Base-by-base conservation (phyloP, 768 basidiomycete genomes). In the Royoungia palumana region DNA sequence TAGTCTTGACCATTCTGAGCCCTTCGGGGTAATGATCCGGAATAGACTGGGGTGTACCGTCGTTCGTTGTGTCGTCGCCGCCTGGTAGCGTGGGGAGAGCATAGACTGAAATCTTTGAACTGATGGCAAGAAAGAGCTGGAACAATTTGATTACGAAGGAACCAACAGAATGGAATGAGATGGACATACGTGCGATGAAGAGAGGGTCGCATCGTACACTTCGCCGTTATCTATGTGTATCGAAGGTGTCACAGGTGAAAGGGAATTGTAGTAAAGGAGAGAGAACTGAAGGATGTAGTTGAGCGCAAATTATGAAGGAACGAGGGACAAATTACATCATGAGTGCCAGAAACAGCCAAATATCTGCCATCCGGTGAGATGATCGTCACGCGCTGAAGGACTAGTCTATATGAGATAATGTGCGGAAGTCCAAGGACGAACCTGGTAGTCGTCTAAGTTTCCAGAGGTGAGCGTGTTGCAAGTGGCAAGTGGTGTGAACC, bases 181-280 rank as follows among this genome's bases (percentile, higher is more conserved):
- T 37, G 24, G 16, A 66, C 75, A 50, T 61, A 89, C 89, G 19
- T 75, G 79, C 11, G 77, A 75, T 5, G 74, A 69, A 22, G 86
- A 85, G 72, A 96, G 89, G 7, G 89, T 78, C 16, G 81, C 82
- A 59, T 95, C 94, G 50, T 91, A 95, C 38, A 98, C 82, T 66
- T 96, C 93, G 39, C 83, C 85, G 12, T 80, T 79, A 14, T 81
- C 73, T 37, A 82, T 72, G 37, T 61, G 64, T 36, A 89, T 71
- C 5, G 81, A 63, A 19, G 65, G 64, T 14, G 73, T 76, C 20
- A 71, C 68, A 10, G 77, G 80, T 27, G 63, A 58, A 24, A 91
- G 72, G 11, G 77, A 72, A 2, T 86, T 83, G 54, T 78, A 88
- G 6, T 75, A 69, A 4, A 91, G 73, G n/a, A 94, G 62, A 3